These are phyloP conservation scores for Bacidia gigantensis DNA, from an alignment of 495 filamentous ascomycete species.

Conservation along the genomic window DNA sequence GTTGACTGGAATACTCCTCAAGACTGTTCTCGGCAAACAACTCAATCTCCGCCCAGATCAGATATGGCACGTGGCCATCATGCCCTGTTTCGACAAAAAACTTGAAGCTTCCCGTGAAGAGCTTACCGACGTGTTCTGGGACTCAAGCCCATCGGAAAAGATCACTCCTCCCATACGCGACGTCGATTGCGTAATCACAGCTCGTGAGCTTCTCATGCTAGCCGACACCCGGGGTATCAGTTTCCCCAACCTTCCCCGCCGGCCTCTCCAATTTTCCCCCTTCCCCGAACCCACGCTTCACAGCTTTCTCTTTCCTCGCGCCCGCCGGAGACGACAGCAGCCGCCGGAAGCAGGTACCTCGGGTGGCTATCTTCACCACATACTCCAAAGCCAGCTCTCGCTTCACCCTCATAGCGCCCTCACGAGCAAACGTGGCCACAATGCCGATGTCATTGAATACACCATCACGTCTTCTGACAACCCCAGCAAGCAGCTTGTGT, in stretches of 20 bases:
- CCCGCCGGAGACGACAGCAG: constrained; percentile 22
- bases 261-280: constrained; percentile 24
- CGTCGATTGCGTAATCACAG: constrained; percentile 95
- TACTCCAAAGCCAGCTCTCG: constrained; percentile 57
- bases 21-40: constrained; percentile 60
- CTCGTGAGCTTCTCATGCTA: constrained; percentile 79
- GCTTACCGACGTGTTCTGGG: constrained; percentile 72
- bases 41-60: constrained; percentile 58
- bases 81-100: constrained; percentile 99
- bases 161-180: constrained; percentile 50
- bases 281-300: constrained; percentile 63
- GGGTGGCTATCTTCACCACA: constrained; percentile 76
- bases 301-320: constrained; percentile 50
- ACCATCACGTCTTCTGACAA: constrained; percentile 35
- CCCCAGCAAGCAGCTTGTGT: constrained; percentile 44
- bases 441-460: constrained; percentile 82
- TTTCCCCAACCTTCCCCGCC: constrained; percentile 53
- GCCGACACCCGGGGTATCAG: constrained; percentile 63
- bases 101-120: constrained; percentile 89
- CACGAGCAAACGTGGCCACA: constrained; percentile 59
- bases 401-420: constrained; percentile 55
- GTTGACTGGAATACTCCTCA: constrained; percentile 74
- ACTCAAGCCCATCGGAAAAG: constrained; percentile 6
- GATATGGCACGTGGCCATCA: constrained; percentile 88
- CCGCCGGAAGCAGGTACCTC: constrained; percentile 51